Conservation (phyloP, 108 stramenopile genomes). For the Phaeodactylum tricornutum region DNA sequence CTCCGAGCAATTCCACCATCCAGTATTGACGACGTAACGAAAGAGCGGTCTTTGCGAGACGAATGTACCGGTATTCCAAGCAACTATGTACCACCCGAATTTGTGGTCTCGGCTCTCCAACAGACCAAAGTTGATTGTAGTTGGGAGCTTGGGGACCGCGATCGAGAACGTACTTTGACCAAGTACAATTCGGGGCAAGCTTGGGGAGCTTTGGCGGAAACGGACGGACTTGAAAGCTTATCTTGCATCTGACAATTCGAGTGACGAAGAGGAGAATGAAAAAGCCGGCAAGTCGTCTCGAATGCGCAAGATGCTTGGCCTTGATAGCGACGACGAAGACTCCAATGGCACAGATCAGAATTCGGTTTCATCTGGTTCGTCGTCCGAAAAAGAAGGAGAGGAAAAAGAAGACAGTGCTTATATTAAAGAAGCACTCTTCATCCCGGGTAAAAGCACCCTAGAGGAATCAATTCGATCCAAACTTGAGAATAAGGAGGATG, state of each 20-base stretch:
- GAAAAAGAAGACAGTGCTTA: conserved; percentile 28
- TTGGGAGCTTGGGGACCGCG: conserved; percentile 94
- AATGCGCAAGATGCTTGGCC: conserved; percentile 19
- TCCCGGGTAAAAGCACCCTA: conserved; percentile 50
- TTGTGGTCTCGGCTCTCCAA: conserved; percentile 80
- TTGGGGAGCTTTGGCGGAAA: conserved; percentile 76
- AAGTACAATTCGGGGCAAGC: conserved; percentile 37
- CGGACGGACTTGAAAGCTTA: conserved; percentile 84
- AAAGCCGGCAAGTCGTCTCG: conserved; percentile 8
- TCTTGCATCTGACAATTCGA: conserved; percentile 74
- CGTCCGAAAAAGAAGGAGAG: conserved; percentile 13
- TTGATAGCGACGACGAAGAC: conserved; percentile 23
- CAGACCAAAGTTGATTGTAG: conserved; percentile 88
- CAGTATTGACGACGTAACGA: conserved; percentile 41
- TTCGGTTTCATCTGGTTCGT: neutral
- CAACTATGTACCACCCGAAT: conserved; percentile 87
- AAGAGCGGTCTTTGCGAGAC: conserved; percentile 67
- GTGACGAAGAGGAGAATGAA: conserved; percentile 22
- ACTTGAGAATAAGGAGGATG: conserved; percentile 24
- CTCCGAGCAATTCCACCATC: conserved; percentile 77
- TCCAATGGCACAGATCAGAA: conserved; percentile 10
- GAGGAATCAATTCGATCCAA: conserved; percentile 73
- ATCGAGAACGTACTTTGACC: conserved; percentile 76
- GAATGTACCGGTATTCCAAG: conserved; percentile 55
- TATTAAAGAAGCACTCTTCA: conserved; percentile 43